phyloP scores from a whole-genome alignment of 306 rosid genomes.

The Casuarina equisetifolia region DNA sequence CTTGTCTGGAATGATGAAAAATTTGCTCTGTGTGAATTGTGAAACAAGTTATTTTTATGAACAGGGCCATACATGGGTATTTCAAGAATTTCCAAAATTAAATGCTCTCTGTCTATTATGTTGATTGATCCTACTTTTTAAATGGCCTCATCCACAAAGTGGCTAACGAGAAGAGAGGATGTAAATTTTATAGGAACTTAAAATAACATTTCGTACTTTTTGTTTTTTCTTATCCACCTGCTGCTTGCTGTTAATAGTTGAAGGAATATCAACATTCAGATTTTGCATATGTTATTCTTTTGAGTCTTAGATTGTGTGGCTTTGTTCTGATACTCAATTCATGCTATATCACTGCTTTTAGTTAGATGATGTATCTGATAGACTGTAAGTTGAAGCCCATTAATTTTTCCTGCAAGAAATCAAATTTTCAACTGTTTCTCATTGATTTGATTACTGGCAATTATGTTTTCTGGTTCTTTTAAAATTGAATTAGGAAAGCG shows the following conservation, averaged over 20 bases:
- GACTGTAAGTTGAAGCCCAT: not conserved
- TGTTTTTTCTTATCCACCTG: not conserved
- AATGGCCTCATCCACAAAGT: not conserved
- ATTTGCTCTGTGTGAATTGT: not conserved
- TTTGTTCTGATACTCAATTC: not conserved
- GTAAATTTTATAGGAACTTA: not conserved
- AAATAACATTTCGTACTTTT: not conserved
- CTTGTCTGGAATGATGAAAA: not conserved
- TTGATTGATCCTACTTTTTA: not conserved
- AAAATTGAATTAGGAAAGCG: conserved; percentile 62
- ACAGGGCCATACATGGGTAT: not conserved
- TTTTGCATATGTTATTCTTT: not conserved
- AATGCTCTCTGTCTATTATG: not conserved
- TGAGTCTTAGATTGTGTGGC: not conserved
- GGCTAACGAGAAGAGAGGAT: not conserved
- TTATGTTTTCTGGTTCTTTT: conserved; percentile 20
- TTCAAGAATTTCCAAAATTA: not conserved
- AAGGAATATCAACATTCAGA: not conserved
- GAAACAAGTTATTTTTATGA: not conserved
- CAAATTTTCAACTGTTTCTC: not conserved
- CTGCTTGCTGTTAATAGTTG: not conserved
- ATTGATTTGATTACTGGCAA: conserved; percentile 1
- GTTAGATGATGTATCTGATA: not conserved
- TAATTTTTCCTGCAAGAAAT: not conserved
- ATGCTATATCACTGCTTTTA: no score